phyloP scores from a whole-genome alignment of 108 stramenopile genomes.

The Nannochloropsis oceanica region DNA sequence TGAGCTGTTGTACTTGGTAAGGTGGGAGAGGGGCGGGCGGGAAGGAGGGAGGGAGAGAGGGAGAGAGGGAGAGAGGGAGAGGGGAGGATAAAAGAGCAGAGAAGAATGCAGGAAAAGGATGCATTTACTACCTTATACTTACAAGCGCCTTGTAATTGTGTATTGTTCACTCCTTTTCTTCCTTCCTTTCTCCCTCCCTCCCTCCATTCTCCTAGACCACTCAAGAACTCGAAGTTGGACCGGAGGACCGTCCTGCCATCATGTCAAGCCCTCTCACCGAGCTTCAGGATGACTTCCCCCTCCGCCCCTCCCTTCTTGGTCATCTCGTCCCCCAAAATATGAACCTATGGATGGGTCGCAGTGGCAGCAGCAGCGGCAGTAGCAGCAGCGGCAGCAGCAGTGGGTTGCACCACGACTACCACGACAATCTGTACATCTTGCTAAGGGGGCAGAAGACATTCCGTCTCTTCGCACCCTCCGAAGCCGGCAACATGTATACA shows the following conservation, averaged over 20 bases:
- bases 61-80: background rate
- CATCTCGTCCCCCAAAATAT: slow-evolving; percentile 52
- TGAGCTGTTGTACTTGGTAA: slow-evolving; percentile 17
- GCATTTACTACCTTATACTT: too few species aligned
- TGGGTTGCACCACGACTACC: slow-evolving; percentile 96
- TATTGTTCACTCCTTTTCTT: background rate
- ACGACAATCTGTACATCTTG: slow-evolving; percentile 91
- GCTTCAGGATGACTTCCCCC: slow-evolving; percentile 43
- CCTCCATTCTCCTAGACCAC: background rate
- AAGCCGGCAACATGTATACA: slow-evolving; percentile 51
- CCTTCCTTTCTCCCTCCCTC: background rate
- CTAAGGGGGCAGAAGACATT: slow-evolving; percentile 65
- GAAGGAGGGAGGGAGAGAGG: too few species aligned
- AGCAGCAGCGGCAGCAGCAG: slow-evolving; percentile 24
- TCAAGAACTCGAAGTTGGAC: slow-evolving; percentile 20
- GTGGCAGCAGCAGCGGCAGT: slow-evolving; percentile 1
- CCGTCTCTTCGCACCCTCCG: slow-evolving; percentile 44
- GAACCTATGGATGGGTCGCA: slow-evolving; percentile 78
- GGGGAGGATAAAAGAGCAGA: background rate
- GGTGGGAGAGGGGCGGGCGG: background rate
- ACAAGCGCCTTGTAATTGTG: too few species aligned
- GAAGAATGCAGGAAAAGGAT: too few species aligned
- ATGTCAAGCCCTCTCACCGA: slow-evolving; percentile 25
- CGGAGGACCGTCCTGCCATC: slow-evolving; percentile 18
- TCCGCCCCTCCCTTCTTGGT: slow-evolving; percentile 48